These are phyloP conservation scores for Salix brachista DNA, from an alignment of 345 rosid species.

Conservation along the genomic window DNA sequence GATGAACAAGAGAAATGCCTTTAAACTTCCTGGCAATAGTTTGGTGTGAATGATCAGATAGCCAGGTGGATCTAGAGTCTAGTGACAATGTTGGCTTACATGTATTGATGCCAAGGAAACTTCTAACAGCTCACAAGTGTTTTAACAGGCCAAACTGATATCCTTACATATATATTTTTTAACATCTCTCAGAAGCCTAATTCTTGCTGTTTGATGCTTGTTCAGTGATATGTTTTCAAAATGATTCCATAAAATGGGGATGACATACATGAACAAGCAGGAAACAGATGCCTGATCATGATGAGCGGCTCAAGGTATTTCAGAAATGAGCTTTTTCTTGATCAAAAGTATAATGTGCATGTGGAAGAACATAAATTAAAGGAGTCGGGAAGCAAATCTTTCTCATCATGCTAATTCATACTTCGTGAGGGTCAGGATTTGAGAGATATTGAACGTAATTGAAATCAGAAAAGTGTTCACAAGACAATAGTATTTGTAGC, in stretches of 20 bases:
- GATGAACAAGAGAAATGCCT: constrained; percentile 50
- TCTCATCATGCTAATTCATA: background rate
- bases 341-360: background rate
- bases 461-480: background rate
- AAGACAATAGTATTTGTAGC: background rate
- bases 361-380: background rate
- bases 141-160: background rate
- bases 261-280: background rate
- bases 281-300: background rate
- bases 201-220: background rate
- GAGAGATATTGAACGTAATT: background rate
- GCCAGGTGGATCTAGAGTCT: background rate
- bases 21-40: constrained; percentile 60
- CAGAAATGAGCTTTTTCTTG: background rate
- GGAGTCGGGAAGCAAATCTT: background rate
- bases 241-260: background rate
- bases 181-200: background rate
- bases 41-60: constrained; percentile 18
- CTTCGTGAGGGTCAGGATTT: background rate
- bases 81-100: background rate
- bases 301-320: background rate
- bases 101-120: background rate
- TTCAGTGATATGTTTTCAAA: too few species aligned
- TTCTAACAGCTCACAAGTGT: background rate
- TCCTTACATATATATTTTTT: background rate